Conservation (phyloP, 441 rosid species). For the Erodium moschatum region DNA sequence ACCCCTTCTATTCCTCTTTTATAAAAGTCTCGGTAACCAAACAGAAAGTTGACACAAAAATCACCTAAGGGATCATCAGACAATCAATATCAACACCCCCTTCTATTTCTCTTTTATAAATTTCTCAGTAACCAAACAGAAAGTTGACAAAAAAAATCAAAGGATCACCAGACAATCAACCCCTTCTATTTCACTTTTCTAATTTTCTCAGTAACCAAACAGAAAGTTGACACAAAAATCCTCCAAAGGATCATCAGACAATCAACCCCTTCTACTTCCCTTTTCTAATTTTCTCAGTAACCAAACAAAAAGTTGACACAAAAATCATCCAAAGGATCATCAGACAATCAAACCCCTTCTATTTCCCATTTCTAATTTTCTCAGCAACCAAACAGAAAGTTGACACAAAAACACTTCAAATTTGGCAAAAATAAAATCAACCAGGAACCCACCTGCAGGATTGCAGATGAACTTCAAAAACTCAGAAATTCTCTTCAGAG, state of each 20-base stretch:
- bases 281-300: conserved; percentile 15
- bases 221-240: neutral
- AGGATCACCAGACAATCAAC: neutral
- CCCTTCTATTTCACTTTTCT: conserved; percentile 9
- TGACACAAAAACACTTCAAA: neutral
- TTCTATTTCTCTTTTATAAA: neutral
- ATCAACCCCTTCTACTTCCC: conserved; percentile 8
- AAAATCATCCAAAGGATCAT: neutral
- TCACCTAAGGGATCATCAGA: neutral
- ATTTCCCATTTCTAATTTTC: conserved; percentile 11
- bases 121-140: neutral
- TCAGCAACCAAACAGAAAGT: conserved; percentile 19
- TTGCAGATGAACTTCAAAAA: neutral
- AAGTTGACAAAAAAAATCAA: neutral
- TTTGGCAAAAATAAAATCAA: conserved; percentile 8
- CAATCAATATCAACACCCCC: no score
- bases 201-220: conserved; percentile 12
- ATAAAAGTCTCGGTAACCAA: conserved; percentile 20
- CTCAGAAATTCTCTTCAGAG: neutral
- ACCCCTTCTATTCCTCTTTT: conserved; percentile 5
- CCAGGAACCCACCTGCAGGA: neutral
- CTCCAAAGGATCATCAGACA: neutral
- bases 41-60: conserved; percentile 6
- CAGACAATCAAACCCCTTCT: no score
- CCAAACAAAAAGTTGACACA: conserved; percentile 16